A percentile compares a stretch with the other conserved stretches of the same genome.
phyloP scores from a whole-genome alignment of 2,329 filamentous ascomycete genomes.

The Claviceps pusilla region DNA sequence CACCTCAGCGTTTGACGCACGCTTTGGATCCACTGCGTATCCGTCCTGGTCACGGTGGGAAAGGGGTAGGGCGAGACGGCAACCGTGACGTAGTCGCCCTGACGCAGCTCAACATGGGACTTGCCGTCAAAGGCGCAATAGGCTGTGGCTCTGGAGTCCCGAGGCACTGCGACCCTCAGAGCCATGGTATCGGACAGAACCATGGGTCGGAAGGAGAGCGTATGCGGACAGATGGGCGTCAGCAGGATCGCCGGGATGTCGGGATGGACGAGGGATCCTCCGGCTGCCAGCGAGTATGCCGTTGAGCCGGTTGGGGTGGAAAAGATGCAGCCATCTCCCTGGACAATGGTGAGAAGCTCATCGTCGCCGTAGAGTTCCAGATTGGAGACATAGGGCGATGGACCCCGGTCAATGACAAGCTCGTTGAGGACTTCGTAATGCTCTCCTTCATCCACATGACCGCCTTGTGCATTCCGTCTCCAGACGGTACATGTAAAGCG shows the following conservation, averaged over 20 bases:
- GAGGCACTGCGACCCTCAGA: slow-evolving; percentile 74
- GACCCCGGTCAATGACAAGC: slow-evolving; percentile 92
- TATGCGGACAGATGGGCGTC: slow-evolving; percentile 95
- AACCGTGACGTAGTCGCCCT: slow-evolving; percentile 91
- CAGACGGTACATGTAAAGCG: slow-evolving; percentile 97
- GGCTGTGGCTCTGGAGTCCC: slow-evolving; percentile 73
- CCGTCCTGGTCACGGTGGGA: slow-evolving; percentile 81
- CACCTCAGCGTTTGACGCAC: slow-evolving; percentile 83
- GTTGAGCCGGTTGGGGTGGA: slow-evolving; percentile 90
- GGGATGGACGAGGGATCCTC: slow-evolving; percentile 87
- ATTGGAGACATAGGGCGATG: slow-evolving; percentile 92
- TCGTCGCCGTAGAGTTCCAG: slow-evolving; percentile 92
- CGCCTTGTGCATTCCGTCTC: slow-evolving; percentile 39
- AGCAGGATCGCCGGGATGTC: slow-evolving; percentile 93
- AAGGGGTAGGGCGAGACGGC: slow-evolving; percentile 94
- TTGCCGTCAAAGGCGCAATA: slow-evolving; percentile 98
- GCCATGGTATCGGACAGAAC: slow-evolving; percentile 90
- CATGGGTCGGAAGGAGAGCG: slow-evolving; percentile 93
- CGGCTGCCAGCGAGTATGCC: slow-evolving; percentile 89
- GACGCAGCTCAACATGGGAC: slow-evolving; percentile 78
- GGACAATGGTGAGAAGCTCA: slow-evolving; percentile 84
- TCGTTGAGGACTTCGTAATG: slow-evolving; percentile 98
- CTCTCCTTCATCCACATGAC: slow-evolving; percentile 72
- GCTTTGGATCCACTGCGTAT: slow-evolving; percentile 92
- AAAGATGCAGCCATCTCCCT: slow-evolving; percentile 95